phyloP scores from a whole-genome alignment of 2,329 filamentous ascomycete species.

The Neoscytalidium dimidiatum region DNA sequence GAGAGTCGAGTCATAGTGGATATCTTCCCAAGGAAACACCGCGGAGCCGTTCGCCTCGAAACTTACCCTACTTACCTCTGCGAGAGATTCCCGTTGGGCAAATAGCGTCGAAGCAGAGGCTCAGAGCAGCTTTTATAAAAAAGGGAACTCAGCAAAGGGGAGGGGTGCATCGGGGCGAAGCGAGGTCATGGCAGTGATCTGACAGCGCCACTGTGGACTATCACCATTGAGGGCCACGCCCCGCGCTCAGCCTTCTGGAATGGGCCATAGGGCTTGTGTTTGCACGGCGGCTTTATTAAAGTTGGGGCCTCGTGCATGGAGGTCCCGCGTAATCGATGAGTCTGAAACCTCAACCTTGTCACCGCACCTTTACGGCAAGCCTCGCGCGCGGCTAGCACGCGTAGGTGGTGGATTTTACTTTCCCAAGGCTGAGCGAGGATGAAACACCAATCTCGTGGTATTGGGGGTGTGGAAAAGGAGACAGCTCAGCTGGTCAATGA shows the following conservation, averaged over 20 bases:
- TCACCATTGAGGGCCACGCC: not conserved
- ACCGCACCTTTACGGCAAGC: not conserved
- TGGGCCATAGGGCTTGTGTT: not conserved
- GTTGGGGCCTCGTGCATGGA: constrained; percentile 7
- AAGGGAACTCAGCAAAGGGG: not conserved
- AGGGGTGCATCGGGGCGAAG: not conserved
- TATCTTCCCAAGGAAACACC: not conserved
- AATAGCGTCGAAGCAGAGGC: not conserved
- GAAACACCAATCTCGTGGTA: not conserved
- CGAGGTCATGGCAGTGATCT: not conserved
- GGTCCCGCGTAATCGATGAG: not conserved
- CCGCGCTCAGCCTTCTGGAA: constrained; percentile 5
- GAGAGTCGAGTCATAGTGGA: not conserved
- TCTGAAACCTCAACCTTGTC: constrained; percentile 3
- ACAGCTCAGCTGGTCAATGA: not conserved
- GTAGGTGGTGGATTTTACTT: not conserved
- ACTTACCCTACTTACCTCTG: not conserved
- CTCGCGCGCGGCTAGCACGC: not conserved
- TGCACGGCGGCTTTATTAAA: not conserved
- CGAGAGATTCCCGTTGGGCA: not conserved
- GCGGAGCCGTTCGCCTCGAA: not conserved
- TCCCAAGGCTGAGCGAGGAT: not conserved
- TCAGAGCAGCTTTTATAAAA: not conserved
- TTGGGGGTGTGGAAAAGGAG: not conserved
- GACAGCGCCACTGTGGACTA: not conserved